Percentiles rank a stretch among this genome's conserved stretches.
These are phyloP conservation scores for Extremus antarcticus DNA, from an alignment of 495 filamentous ascomycete genomes.

Conservation along the genomic window DNA sequence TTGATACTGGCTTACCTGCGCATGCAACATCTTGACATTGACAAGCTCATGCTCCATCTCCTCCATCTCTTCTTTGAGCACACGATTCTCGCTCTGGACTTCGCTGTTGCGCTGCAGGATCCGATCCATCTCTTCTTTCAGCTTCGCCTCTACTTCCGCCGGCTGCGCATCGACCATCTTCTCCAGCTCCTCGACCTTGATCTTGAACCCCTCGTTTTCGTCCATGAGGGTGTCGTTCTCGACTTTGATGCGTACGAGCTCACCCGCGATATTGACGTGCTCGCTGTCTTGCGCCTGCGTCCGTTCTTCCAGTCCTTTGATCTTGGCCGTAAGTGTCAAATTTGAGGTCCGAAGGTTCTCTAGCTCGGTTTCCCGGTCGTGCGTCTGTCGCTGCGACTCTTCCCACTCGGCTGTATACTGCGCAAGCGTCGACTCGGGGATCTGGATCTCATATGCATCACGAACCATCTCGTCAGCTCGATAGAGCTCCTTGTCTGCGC, in stretches of 20 bases:
- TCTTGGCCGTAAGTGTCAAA: constrained; percentile 50
- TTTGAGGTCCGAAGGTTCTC: constrained; percentile 59
- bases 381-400: constrained; percentile 66
- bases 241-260: constrained; percentile 82
- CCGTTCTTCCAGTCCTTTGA: constrained; percentile 75
- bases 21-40: constrained; percentile 85
- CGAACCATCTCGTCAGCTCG: constrained; percentile 85
- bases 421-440: constrained; percentile 68
- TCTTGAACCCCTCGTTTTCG: constrained; percentile 71
- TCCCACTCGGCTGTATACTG: constrained; percentile 84
- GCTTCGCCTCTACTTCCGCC: constrained; percentile 69
- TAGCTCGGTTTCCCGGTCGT: constrained; percentile 74
- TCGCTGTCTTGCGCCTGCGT: constrained; percentile 84
- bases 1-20: constrained; percentile 58
- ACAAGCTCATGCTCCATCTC: constrained; percentile 95
- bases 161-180: constrained; percentile 81
- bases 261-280: constrained; percentile 83
- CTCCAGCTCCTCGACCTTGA: constrained; percentile 72
- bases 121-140: constrained; percentile 78
- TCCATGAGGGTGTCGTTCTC: constrained; percentile 84
- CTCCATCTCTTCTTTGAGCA: constrained; percentile 76
- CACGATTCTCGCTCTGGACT: constrained; percentile 87
- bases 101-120: constrained; percentile 87
- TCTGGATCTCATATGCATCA: constrained; percentile 82
- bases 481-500: constrained; percentile 89